Evolutionary conservation across 1,284 basidiomycete species (phyloP).

Genomic region (Trichosporon sp.): DNA sequence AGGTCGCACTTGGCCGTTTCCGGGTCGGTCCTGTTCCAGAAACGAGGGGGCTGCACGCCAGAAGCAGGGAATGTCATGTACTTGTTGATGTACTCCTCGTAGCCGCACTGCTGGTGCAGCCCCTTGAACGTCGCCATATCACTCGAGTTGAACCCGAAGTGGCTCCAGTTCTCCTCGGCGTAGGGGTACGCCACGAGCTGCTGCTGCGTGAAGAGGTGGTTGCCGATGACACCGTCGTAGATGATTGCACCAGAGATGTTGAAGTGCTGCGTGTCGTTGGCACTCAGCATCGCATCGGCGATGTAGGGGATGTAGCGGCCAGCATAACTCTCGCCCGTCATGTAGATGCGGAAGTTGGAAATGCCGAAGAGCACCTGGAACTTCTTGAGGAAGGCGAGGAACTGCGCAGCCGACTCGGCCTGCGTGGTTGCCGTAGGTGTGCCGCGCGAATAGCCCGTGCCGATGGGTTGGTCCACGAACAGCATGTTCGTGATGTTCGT

Average conservation of each 20-base stretch:
- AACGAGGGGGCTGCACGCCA: slow-evolving; percentile 47
- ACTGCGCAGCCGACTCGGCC: slow-evolving; percentile 50
- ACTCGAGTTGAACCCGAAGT: slow-evolving; percentile 55
- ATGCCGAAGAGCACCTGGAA: slow-evolving; percentile 35
- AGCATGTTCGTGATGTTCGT: slow-evolving; percentile 64
- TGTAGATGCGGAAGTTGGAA: slow-evolving; percentile 39
- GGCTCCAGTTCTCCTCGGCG: slow-evolving; percentile 26
- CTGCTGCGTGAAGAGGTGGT: slow-evolving; percentile 63
- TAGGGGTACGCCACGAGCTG: slow-evolving; percentile 63
- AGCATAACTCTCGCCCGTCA: slow-evolving; percentile 53
- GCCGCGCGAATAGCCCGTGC: slow-evolving; percentile 78
- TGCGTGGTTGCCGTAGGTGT: slow-evolving; percentile 63
- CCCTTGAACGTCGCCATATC: slow-evolving; percentile 66
- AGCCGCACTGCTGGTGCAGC: slow-evolving; percentile 64
- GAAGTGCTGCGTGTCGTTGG: slow-evolving; percentile 37
- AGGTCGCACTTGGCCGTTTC: slow-evolving; percentile 63
- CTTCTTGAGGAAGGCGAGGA: slow-evolving; percentile 40
- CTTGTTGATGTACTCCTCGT: slow-evolving; percentile 65
- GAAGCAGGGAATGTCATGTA: slow-evolving; percentile 67
- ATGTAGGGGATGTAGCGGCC: slow-evolving; percentile 58
- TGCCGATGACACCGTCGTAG: slow-evolving; percentile 40
- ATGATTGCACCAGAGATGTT: slow-evolving; percentile 40
- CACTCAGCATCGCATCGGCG: slow-evolving; percentile 41
- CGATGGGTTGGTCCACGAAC: slow-evolving; percentile 69
- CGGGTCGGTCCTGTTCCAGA: slow-evolving; percentile 26